Evolutionary conservation across 345 rosid species (phyloP), one percentile per base, ranked within the genome.

Genomic region (Gossypium sturtianum): DNA sequence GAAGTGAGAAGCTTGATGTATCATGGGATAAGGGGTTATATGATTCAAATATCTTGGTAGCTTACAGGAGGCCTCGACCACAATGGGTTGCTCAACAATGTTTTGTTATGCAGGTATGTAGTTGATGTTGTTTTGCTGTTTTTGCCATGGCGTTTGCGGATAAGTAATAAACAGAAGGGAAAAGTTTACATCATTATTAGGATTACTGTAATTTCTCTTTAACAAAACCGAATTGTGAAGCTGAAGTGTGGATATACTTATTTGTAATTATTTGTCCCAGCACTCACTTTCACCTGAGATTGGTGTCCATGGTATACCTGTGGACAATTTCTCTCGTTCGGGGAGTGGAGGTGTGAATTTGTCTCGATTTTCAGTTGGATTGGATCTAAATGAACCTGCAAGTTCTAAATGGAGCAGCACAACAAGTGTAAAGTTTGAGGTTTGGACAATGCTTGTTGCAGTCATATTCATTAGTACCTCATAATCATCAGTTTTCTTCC

Each of bases 1-100:
- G 98, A 79, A 94, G 97, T 56, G 98, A 94, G 84, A 94, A 92
- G 90, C 97, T 94, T 17, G 98, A 94, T 78, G 90, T 94, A 19
- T 89, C 93, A 0, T 94, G 90, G 98, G 91, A 94, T 78, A 94
- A 92, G 77, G 98, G 97, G 53, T 81, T 92, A 15, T 94, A 78
- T 77, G 97, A 94, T 87, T 94, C 97, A 53, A 94, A 90, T 80
- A 80, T 90, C n/a, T 68, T 90, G 58, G 79, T 92, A 64, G 97
- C 97, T 81, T 94, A 85, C 71, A 75, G 97, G 83, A 89, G 97
- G 82, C 98, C 97, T 16, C 87, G 97, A 79, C 97, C 97, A 12
- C 90, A 94, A 73, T 90, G 95, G 95, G 95, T 90, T 84, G 78
- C 92, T 48, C 97, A 92, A 78, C 91, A 94, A 74, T 91, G 95